Conservation (phyloP, 179 eudicot genomes). For the Sideroxylon spinosum region DNA sequence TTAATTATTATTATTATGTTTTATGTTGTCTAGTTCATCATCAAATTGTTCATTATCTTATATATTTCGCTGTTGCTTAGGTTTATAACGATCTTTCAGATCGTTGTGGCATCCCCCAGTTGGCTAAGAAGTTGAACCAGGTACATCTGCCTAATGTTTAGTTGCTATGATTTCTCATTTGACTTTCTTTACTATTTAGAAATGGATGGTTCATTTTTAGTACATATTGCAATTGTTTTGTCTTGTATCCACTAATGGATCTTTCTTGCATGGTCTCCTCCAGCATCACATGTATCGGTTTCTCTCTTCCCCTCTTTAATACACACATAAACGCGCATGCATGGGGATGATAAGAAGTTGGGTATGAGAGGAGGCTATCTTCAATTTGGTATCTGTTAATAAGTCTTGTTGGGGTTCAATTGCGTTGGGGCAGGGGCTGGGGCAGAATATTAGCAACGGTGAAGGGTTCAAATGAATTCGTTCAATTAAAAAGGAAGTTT, state of each 20-base stretch:
- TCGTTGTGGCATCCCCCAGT: constrained; percentile 79
- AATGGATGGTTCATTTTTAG: not conserved
- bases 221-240: too few relatives aligned
- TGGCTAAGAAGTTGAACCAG: constrained; percentile 94
- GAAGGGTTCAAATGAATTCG: too few relatives aligned
- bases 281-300: not conserved
- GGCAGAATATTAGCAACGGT: too few relatives aligned
- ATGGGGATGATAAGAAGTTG: too few relatives aligned
- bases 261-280: not conserved
- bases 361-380: too few relatives aligned
- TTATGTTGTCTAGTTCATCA: not conserved
- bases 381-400: too few relatives aligned
- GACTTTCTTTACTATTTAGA: not conserved
- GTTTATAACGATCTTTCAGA: constrained; percentile 71
- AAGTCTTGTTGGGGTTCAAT: too few relatives aligned
- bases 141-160: constrained; percentile 25
- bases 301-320: not conserved
- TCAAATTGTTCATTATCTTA: not conserved
- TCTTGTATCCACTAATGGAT: not conserved
- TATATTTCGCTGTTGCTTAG: constrained; percentile 32
- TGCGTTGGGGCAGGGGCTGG: too few relatives aligned
- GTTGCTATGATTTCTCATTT: constrained; percentile 1
- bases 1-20: not conserved
- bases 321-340: too few relatives aligned
- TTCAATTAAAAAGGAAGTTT: too few relatives aligned